Percentiles rank a stretch among this genome's conserved stretches.
phyloP scores from a whole-genome alignment of 2,329 filamentous ascomycete genomes.

The Epichloe gansuensis region DNA sequence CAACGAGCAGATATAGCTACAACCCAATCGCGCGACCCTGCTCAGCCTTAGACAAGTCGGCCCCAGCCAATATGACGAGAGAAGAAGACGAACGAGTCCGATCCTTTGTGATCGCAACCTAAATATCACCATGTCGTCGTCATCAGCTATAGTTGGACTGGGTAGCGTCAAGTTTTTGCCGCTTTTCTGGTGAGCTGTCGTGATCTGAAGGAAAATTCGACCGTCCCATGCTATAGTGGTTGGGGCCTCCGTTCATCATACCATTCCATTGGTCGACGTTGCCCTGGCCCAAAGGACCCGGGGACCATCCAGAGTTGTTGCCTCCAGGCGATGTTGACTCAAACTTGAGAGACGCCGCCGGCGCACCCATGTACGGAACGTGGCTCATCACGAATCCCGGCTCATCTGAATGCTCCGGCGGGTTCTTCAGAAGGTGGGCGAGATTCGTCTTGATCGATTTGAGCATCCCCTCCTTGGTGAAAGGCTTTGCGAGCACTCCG shows the following conservation, averaged over 20 bases:
- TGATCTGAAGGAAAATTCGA: conserved; percentile 19
- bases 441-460: conserved; percentile 83
- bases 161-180: conserved; percentile 36
- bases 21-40: background rate
- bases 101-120: background rate
- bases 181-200: conserved; percentile 38
- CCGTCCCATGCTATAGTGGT: conserved; percentile 25
- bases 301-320: conserved; percentile 37
- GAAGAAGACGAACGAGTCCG: background rate
- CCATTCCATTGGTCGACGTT: conserved; percentile 35
- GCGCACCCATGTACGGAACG: conserved; percentile 23
- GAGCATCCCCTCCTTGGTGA: conserved; percentile 77
- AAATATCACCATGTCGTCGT: background rate
- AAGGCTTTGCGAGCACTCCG: conserved; percentile 91
- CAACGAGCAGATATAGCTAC: background rate
- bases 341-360: conserved; percentile 32
- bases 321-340: conserved; percentile 39
- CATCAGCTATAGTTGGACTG: conserved; percentile 29
- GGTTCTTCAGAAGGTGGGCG: conserved; percentile 65
- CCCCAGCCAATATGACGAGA: background rate
- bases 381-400: conserved; percentile 22
- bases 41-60: background rate
- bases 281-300: conserved; percentile 36
- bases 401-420: conserved; percentile 31
- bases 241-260: conserved; percentile 28